Percentiles rank a stretch among this genome's conserved stretches.
phyloP scores from a whole-genome alignment of 371 early-diverging fungal species.

The Capillidium heterosporum region DNA sequence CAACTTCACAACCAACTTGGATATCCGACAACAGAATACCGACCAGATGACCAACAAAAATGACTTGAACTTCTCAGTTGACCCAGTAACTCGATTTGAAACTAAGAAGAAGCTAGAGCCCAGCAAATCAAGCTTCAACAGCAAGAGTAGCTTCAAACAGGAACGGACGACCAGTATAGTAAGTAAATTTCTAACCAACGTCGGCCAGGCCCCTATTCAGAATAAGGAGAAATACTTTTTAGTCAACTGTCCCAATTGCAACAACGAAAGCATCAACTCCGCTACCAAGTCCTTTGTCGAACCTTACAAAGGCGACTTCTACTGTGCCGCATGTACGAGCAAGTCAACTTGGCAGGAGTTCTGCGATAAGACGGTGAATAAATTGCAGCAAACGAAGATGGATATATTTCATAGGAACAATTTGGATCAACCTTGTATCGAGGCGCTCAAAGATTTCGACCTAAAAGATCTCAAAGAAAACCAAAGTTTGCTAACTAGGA shows the following conservation, averaged over 20 bases:
- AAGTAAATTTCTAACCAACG: not conserved
- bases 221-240: slow-evolving; percentile 1
- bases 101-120: too few species aligned
- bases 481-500: not conserved
- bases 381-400: not conserved
- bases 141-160: too few species aligned
- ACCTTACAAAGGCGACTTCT: not conserved
- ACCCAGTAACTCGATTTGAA: too few species aligned
- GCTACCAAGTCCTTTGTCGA: slow-evolving; percentile 1
- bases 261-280: not conserved
- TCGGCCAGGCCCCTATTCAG: not conserved
- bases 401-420: not conserved
- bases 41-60: too few species aligned
- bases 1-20: too few species aligned
- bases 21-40: too few species aligned
- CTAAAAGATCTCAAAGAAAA: not conserved
- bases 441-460: not conserved
- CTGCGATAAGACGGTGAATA: not conserved
- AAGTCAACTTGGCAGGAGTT: not conserved
- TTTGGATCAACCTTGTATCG: not conserved
- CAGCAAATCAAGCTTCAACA: too few species aligned
- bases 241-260: slow-evolving; percentile 4
- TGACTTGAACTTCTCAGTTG: too few species aligned
- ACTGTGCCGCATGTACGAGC: not conserved
- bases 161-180: not conserved